Evolutionary conservation across 2,329 filamentous ascomycete species (phyloP).

Genomic region (Camptophora hylomeconis): DNA sequence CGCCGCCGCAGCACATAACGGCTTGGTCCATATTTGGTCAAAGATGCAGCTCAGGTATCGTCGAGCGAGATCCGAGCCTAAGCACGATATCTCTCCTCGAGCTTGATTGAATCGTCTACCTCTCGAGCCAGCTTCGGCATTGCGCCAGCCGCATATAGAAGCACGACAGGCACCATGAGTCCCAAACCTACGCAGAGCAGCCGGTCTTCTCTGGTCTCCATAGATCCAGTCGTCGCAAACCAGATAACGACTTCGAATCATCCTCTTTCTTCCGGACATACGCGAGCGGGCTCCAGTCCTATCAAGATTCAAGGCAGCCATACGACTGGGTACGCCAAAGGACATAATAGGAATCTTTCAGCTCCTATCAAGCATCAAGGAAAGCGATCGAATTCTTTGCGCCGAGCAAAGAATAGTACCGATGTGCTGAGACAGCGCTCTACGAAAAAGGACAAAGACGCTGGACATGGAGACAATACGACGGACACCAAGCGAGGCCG

Average conservation of each 20-base stretch:
- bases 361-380: constrained; percentile 17
- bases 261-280: constrained; percentile 8
- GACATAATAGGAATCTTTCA: constrained; percentile 15
- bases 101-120: no score
- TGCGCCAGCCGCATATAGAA: no score
- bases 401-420: constrained; percentile 37
- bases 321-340: constrained; percentile 7
- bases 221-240: constrained; percentile 17
- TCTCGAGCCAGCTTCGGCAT: no score
- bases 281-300: constrained; percentile 14
- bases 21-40: no score
- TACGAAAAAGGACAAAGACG: constrained; percentile 33
- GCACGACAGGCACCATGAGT: constrained; percentile 9
- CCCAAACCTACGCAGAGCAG: constrained; percentile 13
- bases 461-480: constrained; percentile 46
- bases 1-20: no score
- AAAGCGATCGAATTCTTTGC: constrained; percentile 24
- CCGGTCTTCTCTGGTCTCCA: constrained; percentile 15
- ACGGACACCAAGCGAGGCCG: constrained; percentile 54
- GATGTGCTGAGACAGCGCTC: constrained; percentile 34
- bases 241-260: constrained; percentile 14
- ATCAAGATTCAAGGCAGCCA: constrained; percentile 12
- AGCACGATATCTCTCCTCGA: no score
- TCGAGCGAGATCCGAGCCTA: no score
- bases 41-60: no score